Evolutionary conservation across 1,284 basidiomycete genomes (phyloP), one percentile per base, ranked within the genome.

Genomic region (Stereum hirsutum): DNA sequence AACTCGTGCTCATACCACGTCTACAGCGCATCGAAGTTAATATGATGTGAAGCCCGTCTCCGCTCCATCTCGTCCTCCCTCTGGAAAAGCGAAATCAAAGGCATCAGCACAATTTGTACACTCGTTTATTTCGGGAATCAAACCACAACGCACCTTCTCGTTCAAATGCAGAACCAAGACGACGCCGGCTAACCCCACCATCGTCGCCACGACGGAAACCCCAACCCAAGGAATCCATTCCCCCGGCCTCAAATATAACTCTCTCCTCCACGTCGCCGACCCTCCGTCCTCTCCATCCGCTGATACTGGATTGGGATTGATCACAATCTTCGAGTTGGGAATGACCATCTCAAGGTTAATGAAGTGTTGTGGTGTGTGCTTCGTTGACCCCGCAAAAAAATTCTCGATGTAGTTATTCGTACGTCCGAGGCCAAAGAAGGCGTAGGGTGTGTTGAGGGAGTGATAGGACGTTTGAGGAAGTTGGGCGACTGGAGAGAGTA

Each of bases 381-480:
- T 74, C 3, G 91, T 94, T 2, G 89, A 84, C 11, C 93, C 93
- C 7, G 95, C 86, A 57, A 93, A 92, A 4, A 96, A 73, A 58
- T 93, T 94, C 70, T 99, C 96, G 56, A 99, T 91, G 64, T 99
- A 99, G 62, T 99, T 99, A 66, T 99, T 99, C n/a, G 95, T 99
- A 34, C 96, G 78, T 0, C 96, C 96, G 2, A 99, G 80, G 1
- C 96, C 96, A 57, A 99, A 91, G 73, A 94, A 97, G 2, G 90
- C 80, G 57, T 97, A 97, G 0, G 96, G 95, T 1, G 90, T 86
- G 40, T 84, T 75, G 8, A 99, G 75, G 7, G 93, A 72, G 40
- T 95, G 86, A 57, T 98, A 98, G 0, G 84, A 78, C 1, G 90
- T 90, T 59, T 96, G 93, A 2, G 95, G 84, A 4, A 97, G 77